These are phyloP conservation scores for Xylariaceae sp. DNA, from an alignment of 2,329 filamentous ascomycete species.

Conservation along the genomic window DNA sequence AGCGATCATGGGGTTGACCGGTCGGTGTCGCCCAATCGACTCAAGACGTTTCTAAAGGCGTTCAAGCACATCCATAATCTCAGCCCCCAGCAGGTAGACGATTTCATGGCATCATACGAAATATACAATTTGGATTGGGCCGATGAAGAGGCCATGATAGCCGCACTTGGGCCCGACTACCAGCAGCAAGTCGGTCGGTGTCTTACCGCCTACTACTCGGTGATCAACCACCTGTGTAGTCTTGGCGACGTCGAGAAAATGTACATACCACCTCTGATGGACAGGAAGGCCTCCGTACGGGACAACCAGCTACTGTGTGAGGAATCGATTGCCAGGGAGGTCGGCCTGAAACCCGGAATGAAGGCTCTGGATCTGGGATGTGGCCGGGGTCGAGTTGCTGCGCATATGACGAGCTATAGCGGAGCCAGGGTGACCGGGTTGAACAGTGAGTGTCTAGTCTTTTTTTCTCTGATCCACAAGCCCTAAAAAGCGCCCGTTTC, in stretches of 20 bases:
- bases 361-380: conserved; percentile 50
- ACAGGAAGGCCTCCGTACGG: conserved; percentile 44
- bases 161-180: conserved; percentile 46
- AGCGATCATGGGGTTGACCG: conserved; percentile 36
- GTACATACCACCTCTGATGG: conserved; percentile 54
- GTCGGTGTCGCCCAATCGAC: conserved; percentile 44
- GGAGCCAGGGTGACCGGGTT: conserved; percentile 48
- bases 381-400: conserved; percentile 50
- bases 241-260: conserved; percentile 55
- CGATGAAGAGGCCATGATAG: conserved; percentile 45
- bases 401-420: conserved; percentile 48
- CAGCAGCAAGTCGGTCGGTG: conserved; percentile 48
- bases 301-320: conserved; percentile 53
- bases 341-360: conserved; percentile 43
- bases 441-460: conserved; percentile 38
- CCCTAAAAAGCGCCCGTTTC: neutral
- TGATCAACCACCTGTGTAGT: conserved; percentile 52
- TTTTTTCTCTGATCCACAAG: neutral
- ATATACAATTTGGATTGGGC: conserved; percentile 56
- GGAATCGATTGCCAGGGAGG: conserved; percentile 45
- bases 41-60: conserved; percentile 47
- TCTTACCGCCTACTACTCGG: conserved; percentile 49
- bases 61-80: conserved; percentile 48
- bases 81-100: conserved; percentile 48
- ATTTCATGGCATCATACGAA: conserved; percentile 54